Percentiles rank a stretch among this genome's conserved stretches.
These are phyloP conservation scores for Ceratocystis harringtonii DNA, from an alignment of 2,329 filamentous ascomycete genomes.

Conservation along the genomic window DNA sequence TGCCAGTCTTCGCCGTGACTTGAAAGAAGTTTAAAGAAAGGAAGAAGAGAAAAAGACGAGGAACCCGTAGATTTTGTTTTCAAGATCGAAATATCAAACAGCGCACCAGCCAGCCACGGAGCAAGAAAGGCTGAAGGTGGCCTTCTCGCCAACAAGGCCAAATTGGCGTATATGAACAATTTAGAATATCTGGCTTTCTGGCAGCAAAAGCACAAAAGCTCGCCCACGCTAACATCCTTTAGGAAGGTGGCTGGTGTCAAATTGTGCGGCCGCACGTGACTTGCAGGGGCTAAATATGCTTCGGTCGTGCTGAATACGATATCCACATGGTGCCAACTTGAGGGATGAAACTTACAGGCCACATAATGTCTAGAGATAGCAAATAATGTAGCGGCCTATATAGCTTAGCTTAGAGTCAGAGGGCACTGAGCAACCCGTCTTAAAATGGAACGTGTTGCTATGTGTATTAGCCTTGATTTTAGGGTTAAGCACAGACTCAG, in stretches of 20 bases:
- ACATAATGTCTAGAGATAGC: neutral
- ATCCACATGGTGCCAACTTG: neutral
- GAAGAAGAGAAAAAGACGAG: constrained; percentile 1
- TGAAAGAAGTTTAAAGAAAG: neutral
- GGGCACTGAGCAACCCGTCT: no score
- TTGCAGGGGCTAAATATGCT: neutral
- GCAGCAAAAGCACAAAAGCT: neutral
- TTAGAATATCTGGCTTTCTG: constrained; percentile 15
- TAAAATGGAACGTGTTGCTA: no score
- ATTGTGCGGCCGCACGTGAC: neutral
- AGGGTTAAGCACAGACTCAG: neutral
- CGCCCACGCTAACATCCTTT: neutral
- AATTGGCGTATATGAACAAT: constrained; percentile 6
- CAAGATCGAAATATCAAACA: neutral
- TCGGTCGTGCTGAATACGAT: neutral
- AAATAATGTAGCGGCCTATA: no score
- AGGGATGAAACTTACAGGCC: neutral
- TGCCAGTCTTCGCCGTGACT: no score
- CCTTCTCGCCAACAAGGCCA: neutral
- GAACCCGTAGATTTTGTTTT: neutral
- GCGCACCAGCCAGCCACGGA: neutral
- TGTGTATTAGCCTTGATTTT: neutral
- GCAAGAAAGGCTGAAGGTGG: constrained; percentile 7
- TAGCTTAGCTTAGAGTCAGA: no score
- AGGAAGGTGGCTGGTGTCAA: neutral